A percentile compares a stretch with the other conserved stretches of the same genome.
phyloP scores from a whole-genome alignment of 768 basidiomycete species.

The Podaxis carcinomalis region DNA sequence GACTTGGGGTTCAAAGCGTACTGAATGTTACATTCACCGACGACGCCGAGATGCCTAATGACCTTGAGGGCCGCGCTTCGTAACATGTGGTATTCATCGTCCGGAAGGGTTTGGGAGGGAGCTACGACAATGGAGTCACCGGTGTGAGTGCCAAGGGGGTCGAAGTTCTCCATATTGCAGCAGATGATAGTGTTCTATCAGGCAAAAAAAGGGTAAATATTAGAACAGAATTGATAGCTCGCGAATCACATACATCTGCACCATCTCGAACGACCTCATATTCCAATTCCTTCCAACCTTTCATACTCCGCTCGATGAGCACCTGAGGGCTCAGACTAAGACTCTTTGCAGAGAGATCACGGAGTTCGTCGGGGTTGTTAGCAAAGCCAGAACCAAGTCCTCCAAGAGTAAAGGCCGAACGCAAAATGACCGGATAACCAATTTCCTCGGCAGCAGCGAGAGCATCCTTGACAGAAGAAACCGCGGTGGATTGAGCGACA shows the following conservation, averaged over 20 bases:
- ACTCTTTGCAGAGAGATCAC: conserved; percentile 89
- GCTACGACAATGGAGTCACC: conserved; percentile 99
- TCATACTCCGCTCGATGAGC: conserved; percentile 95
- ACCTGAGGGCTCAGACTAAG: conserved; percentile 92
- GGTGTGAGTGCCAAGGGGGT: conserved; percentile 97
- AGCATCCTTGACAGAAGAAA: conserved; percentile 92
- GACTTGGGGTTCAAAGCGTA: conserved; percentile 94
- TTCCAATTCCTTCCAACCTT: conserved; percentile 99
- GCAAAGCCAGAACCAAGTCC: conserved; percentile 99
- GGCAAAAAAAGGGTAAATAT: conserved; percentile 14
- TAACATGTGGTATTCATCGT: conserved; percentile 99
- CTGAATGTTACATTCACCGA: conserved; percentile 97
- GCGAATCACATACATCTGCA: conserved; percentile 73
- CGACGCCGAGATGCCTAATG: conserved; percentile 84
- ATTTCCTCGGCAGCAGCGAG: conserved; percentile 87
- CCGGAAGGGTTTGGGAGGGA: conserved; percentile 95
- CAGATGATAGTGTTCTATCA: conserved; percentile 95
- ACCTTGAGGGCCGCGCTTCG: conserved; percentile 97
- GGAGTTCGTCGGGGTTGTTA: conserved; percentile 88
- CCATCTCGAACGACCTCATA: conserved; percentile 98
- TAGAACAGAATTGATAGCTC: neutral
- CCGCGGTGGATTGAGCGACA: conserved; percentile 92
- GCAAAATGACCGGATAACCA: conserved; percentile 96
- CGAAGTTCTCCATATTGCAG: conserved; percentile 99
- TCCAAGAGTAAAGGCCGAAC: conserved; percentile 95